phyloP scores from a whole-genome alignment of 139 green algal species.

The Chlorella vulgaris region DNA sequence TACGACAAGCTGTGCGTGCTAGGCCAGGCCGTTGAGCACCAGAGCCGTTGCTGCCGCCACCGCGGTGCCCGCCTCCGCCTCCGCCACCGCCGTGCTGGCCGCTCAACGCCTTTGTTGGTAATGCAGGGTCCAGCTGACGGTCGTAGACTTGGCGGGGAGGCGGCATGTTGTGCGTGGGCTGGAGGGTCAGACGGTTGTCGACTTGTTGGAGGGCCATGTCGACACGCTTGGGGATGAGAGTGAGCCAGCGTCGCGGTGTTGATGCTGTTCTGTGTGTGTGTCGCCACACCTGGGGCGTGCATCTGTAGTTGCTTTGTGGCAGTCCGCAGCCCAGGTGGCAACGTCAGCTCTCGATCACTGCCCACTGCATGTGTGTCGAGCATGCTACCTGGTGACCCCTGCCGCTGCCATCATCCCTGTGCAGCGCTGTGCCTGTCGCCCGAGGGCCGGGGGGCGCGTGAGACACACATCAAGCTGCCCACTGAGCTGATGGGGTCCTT shows the following conservation, averaged over 20 bases:
- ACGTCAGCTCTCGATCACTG: no score
- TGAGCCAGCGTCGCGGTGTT: background rate
- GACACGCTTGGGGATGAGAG: constrained; percentile 28
- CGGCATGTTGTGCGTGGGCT: constrained; percentile 29
- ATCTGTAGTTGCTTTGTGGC: no score
- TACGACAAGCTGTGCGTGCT: constrained; percentile 28
- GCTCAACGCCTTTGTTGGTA: no score
- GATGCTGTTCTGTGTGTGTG: background rate
- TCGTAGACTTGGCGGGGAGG: constrained; percentile 28
- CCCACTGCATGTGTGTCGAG: no score
- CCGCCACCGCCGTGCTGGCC: background rate
- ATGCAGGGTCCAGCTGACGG: constrained; percentile 35
- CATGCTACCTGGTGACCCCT: no score
- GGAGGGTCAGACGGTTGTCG: constrained; percentile 38
- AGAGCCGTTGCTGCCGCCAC: no score
- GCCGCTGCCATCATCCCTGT: no score
- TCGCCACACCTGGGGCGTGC: no score
- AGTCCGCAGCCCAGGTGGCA: no score
- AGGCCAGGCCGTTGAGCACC: background rate
- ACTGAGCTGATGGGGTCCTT: constrained; percentile 20
- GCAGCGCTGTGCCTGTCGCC: constrained; percentile 43
- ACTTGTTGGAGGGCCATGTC: constrained; percentile 34
- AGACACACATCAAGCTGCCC: constrained; percentile 33
- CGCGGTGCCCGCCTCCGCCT: no score
- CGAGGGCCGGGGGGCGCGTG: constrained; percentile 4